Percentiles rank a stretch among this genome's conserved stretches.
Evolutionary conservation across 306 rosid genomes (phyloP).

Genomic region (Castanopsis chinensis): DNA sequence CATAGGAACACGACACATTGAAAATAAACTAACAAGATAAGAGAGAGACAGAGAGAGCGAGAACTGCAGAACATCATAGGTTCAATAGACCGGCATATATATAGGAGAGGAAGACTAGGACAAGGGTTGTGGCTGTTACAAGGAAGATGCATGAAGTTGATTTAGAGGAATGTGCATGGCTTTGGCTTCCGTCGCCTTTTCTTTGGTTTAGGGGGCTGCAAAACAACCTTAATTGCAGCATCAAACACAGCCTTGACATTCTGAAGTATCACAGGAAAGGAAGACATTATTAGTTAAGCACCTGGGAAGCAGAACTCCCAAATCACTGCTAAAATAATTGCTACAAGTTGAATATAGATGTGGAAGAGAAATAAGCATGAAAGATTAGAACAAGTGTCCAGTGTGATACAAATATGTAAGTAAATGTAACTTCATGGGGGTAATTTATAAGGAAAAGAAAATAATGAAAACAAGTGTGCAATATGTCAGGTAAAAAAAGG

Average conservation of each 20-base stretch:
- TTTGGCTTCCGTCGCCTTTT: constrained; percentile 41
- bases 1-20: background rate
- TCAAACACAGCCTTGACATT: constrained; percentile 65
- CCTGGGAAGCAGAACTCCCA: no score
- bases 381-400: no score
- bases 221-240: constrained; percentile 66
- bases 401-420: no score
- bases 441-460: no score
- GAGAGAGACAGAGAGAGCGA: background rate
- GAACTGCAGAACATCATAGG: background rate
- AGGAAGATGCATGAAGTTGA: background rate
- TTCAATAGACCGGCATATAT: constrained; percentile 4
- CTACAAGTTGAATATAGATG: background rate
- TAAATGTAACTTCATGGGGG: no score
- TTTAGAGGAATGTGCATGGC: constrained; percentile 37
- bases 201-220: constrained; percentile 56
- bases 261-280: constrained; percentile 27
- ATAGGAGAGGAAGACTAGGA: background rate
- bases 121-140: constrained; percentile 6
- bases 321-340: background rate
- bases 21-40: background rate
- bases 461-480: no score
- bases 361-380: background rate
- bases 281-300: background rate
- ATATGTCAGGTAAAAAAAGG: no score